Evolutionary conservation across 257 asterid genomes (phyloP).

Genomic region (Solanum peruvianum): DNA sequence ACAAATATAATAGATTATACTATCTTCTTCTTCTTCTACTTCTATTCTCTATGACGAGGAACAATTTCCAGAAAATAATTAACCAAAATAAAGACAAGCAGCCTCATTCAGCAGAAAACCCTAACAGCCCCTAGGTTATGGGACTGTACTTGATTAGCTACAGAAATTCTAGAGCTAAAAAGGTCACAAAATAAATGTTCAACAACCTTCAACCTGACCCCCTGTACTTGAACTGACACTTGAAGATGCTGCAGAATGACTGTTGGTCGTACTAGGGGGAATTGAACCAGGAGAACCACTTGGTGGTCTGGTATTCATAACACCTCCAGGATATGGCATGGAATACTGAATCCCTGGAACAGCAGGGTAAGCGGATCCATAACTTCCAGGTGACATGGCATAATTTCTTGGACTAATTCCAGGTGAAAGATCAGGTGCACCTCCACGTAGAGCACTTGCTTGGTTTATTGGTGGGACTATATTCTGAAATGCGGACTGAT

Average conservation of each 20-base stretch:
- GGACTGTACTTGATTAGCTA: background rate
- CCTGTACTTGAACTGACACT: slow-evolving; percentile 63
- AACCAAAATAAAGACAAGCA: background rate
- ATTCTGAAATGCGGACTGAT: slow-evolving; percentile 54
- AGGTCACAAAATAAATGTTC: background rate
- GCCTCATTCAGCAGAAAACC: background rate
- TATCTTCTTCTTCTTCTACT: background rate
- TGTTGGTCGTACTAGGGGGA: slow-evolving; percentile 45
- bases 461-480: slow-evolving; percentile 56
- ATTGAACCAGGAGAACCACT: slow-evolving; percentile 44
- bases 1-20: background rate
- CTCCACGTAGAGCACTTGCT: slow-evolving; percentile 53
- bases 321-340: slow-evolving; percentile 50
- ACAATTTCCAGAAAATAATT: background rate
- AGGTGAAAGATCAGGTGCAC: slow-evolving; percentile 50
- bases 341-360: slow-evolving; percentile 72
- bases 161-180: background rate
- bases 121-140: background rate
- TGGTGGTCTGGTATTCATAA: slow-evolving; percentile 33
- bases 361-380: slow-evolving; percentile 52
- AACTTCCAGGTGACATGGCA: slow-evolving; percentile 46
- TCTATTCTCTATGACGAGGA: background rate
- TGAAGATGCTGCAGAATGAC: slow-evolving; percentile 79
- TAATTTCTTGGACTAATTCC: slow-evolving; percentile 60
- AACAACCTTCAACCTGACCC: slow-evolving; percentile 78